phyloP scores from a whole-genome alignment of 2,329 filamentous ascomycete genomes.

The Shiraia bambusicola region DNA sequence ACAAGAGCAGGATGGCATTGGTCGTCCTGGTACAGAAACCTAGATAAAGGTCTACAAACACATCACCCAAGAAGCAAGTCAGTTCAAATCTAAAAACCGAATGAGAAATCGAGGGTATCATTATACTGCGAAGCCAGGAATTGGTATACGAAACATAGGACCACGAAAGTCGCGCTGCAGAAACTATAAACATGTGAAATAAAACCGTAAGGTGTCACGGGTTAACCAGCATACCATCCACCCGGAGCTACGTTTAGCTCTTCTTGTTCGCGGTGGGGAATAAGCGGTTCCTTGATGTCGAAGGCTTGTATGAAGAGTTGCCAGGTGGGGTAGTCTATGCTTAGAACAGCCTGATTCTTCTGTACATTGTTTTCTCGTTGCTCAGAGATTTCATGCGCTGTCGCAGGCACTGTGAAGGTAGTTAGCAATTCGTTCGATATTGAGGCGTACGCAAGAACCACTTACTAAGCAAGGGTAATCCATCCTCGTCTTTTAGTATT shows the following conservation, averaged over 20 bases:
- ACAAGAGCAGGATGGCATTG: no score
- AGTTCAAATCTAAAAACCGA: no score
- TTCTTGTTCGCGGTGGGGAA: conserved; percentile 66
- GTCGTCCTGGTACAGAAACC: no score
- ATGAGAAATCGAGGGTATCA: no score
- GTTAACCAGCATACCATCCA: conserved; percentile 29
- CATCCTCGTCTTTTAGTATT: conserved; percentile 71
- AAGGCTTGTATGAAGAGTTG: conserved; percentile 73
- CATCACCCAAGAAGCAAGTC: no score
- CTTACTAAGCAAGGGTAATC: conserved; percentile 79
- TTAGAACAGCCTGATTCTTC: conserved; percentile 80
- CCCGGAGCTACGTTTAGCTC: conserved; percentile 23
- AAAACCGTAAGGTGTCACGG: no score
- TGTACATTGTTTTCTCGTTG: conserved; percentile 57
- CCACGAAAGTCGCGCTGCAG: no score
- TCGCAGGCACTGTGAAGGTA: conserved; percentile 44
- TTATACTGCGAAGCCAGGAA: no score
- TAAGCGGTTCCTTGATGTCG: conserved; percentile 75
- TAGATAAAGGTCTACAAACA: no score
- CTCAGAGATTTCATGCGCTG: conserved; percentile 52
- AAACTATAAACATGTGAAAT: no score
- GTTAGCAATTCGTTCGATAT: neutral
- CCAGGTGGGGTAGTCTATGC: conserved; percentile 85
- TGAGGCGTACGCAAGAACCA: conserved; percentile 17
- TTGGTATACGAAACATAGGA: no score